Evolutionary conservation across 306 rosid species (phyloP).

Genomic region (Cercis canadensis): DNA sequence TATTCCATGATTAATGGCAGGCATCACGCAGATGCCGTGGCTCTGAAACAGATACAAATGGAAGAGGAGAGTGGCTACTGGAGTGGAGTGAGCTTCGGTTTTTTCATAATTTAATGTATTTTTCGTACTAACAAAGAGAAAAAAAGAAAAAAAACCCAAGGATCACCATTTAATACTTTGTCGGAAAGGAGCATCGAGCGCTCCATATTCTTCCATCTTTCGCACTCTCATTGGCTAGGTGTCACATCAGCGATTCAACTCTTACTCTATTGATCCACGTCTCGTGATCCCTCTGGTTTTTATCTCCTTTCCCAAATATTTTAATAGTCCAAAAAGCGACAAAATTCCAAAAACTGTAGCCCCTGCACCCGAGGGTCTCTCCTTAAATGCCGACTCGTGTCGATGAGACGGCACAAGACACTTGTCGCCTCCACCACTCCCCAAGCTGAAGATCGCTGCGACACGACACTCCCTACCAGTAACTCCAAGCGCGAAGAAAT

Average conservation of each 20-base stretch:
- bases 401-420: constrained; percentile 58
- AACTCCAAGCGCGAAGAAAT: constrained; percentile 4
- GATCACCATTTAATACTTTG: constrained; percentile 44
- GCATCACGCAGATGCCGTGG: no score
- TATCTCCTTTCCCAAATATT: not conserved
- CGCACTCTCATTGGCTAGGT: constrained; percentile 13
- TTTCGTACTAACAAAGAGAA: not conserved
- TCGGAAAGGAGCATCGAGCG: constrained; percentile 57
- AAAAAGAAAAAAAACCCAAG: not conserved
- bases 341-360: constrained; percentile 34
- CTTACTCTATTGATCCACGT: constrained; percentile 66
- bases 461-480: constrained; percentile 42
- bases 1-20: no score
- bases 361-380: not conserved
- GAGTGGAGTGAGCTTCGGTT: no score
- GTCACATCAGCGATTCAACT: constrained; percentile 45
- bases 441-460: constrained; percentile 38
- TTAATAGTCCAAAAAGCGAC: not conserved
- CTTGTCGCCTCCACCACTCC: constrained; percentile 68
- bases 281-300: constrained; percentile 20
- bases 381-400: constrained; percentile 62
- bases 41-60: no score
- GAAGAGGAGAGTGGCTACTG: no score
- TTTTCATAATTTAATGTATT: no score
- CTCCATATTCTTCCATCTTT: constrained; percentile 45